Percentiles rank a stretch among this genome's conserved stretches.
These are phyloP conservation scores for Microcyclosporella mali DNA, from an alignment of 2,329 filamentous ascomycete genomes.

Conservation along the genomic window DNA sequence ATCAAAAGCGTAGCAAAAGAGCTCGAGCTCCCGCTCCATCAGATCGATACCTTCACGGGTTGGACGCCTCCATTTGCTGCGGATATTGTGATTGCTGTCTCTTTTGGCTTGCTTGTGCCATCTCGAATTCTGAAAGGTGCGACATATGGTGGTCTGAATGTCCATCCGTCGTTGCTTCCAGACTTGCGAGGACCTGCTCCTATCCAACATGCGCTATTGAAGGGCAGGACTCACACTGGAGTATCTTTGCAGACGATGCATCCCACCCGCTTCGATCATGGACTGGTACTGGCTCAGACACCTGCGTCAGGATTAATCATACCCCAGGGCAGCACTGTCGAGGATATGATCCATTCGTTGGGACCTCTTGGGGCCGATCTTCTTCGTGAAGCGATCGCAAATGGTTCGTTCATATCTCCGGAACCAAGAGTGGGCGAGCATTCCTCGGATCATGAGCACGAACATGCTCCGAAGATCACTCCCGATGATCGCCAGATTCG, in stretches of 20 bases:
- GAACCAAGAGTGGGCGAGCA: not conserved
- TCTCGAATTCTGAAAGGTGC: conserved; percentile 62
- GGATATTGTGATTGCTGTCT: conserved; percentile 85
- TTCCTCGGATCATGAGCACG: conserved; percentile 25
- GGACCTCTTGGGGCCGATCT: conserved; percentile 62
- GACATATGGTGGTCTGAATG: conserved; percentile 81
- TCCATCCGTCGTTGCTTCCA: conserved; percentile 78
- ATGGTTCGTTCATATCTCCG: conserved; percentile 60
- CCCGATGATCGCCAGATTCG: conserved; percentile 58
- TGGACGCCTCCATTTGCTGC: conserved; percentile 61
- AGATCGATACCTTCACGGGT: conserved; percentile 72
- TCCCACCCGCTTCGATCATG: conserved; percentile 68
- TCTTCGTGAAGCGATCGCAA: conserved; percentile 59
- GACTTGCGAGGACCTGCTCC: conserved; percentile 81
- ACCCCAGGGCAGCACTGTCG: conserved; percentile 41
- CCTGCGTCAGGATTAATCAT: conserved; percentile 51
- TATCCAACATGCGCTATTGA: conserved; percentile 74
- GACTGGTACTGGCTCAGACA: conserved; percentile 63
- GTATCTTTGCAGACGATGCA: conserved; percentile 85
- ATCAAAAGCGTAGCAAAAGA: conserved; percentile 60
- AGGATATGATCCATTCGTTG: conserved; percentile 49
- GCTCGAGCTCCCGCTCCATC: conserved; percentile 62
- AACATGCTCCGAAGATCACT: conserved; percentile 67
- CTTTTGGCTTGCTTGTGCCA: conserved; percentile 87
- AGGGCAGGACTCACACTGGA: conserved; percentile 56